A percentile compares a stretch with the other conserved stretches of the same genome.
Evolutionary conservation across 2,329 filamentous ascomycete genomes (phyloP).

Genomic region (Erysiphe pisi): DNA sequence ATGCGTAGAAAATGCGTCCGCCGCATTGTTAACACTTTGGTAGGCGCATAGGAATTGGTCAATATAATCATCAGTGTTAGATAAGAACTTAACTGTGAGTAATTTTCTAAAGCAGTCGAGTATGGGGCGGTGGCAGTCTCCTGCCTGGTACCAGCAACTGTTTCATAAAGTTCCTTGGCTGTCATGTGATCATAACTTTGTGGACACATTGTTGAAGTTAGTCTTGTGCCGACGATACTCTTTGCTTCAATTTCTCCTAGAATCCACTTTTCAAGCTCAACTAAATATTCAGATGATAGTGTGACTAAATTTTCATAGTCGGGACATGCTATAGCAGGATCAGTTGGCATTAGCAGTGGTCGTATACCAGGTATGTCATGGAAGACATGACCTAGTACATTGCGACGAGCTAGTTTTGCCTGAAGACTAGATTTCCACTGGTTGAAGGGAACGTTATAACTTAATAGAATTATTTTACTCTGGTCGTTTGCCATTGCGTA

Average conservation of each 20-base stretch:
- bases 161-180: background rate
- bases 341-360: background rate
- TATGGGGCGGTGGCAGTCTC: background rate
- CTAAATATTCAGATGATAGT: background rate
- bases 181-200: background rate
- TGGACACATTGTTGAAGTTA: background rate
- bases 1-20: background rate
- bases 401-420: slow-evolving; percentile 7
- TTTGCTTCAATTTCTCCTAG: slow-evolving; percentile 4
- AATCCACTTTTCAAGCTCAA: background rate
- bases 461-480: background rate
- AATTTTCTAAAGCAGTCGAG: background rate
- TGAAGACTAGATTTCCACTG: background rate
- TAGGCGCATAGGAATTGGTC: background rate
- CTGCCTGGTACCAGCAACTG: background rate
- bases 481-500: background rate
- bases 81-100: background rate
- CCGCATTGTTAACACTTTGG: background rate
- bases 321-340: background rate
- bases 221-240: background rate
- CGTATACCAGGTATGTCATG: background rate
- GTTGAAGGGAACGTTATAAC: background rate
- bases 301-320: background rate
- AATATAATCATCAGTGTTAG: background rate
- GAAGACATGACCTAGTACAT: slow-evolving; percentile 12